Conservation (phyloP, 2,329 filamentous ascomycete species). For the Stemphylium beticola region DNA sequence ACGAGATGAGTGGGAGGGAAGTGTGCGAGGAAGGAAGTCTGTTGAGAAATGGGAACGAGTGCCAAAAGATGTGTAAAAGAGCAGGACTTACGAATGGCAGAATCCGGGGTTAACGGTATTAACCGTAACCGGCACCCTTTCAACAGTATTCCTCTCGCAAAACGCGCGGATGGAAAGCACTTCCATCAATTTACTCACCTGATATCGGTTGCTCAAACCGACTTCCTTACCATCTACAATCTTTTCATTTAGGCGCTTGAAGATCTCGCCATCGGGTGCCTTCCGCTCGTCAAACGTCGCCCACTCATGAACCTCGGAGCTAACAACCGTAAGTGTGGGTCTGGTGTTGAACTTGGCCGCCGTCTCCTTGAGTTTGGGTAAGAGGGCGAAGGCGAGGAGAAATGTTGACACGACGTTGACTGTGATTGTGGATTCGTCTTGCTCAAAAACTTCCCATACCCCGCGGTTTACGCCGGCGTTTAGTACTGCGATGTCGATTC, state of each 20-base stretch:
- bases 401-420: conserved; percentile 51
- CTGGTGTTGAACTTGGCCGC: conserved; percentile 28
- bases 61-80: background rate
- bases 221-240: conserved; percentile 7
- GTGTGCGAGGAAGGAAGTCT: no score
- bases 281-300: conserved; percentile 34
- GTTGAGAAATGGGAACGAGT: no score
- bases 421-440: conserved; percentile 45
- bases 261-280: conserved; percentile 35
- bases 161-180: conserved; percentile 35
- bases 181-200: conserved; percentile 42
- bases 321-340: conserved; percentile 41
- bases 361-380: conserved; percentile 37
- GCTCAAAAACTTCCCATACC: conserved; percentile 31
- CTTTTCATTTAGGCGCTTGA: conserved; percentile 32
- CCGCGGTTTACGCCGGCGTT: conserved; percentile 48
- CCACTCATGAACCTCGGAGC: conserved; percentile 41
- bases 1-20: background rate
- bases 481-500: conserved; percentile 47
- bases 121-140: conserved; percentile 36
- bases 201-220: conserved; percentile 30
- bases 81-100: conserved; percentile 39
- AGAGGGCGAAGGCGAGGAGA: conserved; percentile 40
- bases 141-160: conserved; percentile 19
- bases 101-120: conserved; percentile 45